Base-by-base conservation (phyloP, 257 asterid genomes). In the Dorcoceras hygrometricum region DNA sequence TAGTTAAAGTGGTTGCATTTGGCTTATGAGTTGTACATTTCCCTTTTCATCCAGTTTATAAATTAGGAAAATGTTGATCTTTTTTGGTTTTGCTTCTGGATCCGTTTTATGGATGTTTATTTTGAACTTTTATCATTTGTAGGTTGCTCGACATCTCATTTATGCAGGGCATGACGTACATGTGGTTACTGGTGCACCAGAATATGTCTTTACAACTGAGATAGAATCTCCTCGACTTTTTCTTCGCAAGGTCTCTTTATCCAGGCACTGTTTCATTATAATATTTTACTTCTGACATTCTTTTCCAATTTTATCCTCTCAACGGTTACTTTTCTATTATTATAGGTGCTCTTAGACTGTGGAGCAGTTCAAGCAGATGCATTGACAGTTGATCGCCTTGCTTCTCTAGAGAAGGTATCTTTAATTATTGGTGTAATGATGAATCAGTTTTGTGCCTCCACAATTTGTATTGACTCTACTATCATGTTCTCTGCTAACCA, bases 351-450 rank as follows among this genome's bases (percentile, higher is more conserved):
- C 58, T 77, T 94, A 65, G 99, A 94, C 73, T 94, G 97, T 82
- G 99, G 99, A 65, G 99, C 99, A 62, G 97, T 94, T 80, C 99
- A 94, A 79, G 95, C 97, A 32, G 99, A 94, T 82, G 99, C 99
- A 22, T 80, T 94, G 87, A 94, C 99, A 7, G 99, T 94, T 75
- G 99, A 94, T 73, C 96, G 96, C 43, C 96, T 94, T 69, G 99
- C 97, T 67, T 94, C 99, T 59, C 66, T 94, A 73, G 96, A 94
- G 81, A 90, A 85, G 90, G 99, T 84, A 61, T 65, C 60, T 27
- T 57, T 3, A 24, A 25, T 69, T 71, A 65, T 57, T 60, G 5
- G 56, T 43, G 39, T 39, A 51, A 59, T 57, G 27, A 39, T 50
- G 55, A 12, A 22, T 5, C 36, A 25, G 53, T 16, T 57, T 61